Evolutionary conservation across 768 basidiomycete species (phyloP).

Genomic region (Boletus tylopilopsis): DNA sequence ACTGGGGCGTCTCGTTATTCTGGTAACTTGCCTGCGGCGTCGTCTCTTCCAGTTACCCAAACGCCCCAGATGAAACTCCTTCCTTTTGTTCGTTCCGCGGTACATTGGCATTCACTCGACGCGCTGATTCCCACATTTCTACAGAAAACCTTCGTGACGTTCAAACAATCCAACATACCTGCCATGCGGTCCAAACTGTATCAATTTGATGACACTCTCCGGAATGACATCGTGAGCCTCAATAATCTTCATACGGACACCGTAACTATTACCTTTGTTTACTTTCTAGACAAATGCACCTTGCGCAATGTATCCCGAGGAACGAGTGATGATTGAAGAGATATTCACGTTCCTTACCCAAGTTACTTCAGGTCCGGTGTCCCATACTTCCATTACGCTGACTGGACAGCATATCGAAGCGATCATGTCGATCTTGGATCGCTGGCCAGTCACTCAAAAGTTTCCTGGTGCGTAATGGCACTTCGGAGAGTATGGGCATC

Average conservation of each 20-base stretch:
- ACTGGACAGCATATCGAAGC: constrained; percentile 54
- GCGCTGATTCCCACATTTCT: neutral
- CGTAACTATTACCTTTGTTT: neutral
- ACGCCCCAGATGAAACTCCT: constrained; percentile 39
- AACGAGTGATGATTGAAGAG: constrained; percentile 55
- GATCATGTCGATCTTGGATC: constrained; percentile 59
- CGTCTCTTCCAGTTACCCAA: constrained; percentile 31
- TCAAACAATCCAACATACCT: constrained; percentile 78
- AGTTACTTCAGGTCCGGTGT: constrained; percentile 38
- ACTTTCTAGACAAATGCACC: constrained; percentile 58
- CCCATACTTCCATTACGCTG: constrained; percentile 30
- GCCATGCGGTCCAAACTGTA: constrained; percentile 78
- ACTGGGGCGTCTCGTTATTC: constrained; percentile 68
- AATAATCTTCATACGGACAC: neutral
- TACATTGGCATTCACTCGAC: neutral
- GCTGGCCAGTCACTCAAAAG: constrained; percentile 70
- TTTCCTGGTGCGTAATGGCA: constrained; percentile 56
- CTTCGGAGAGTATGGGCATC: neutral
- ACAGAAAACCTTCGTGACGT: constrained; percentile 64
- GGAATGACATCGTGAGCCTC: constrained; percentile 60
- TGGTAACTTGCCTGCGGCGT: constrained; percentile 35
- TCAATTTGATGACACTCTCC: constrained; percentile 69
- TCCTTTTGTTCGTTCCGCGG: constrained; percentile 44
- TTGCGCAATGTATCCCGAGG: constrained; percentile 69
- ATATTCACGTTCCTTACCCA: constrained; percentile 56